phyloP scores from a whole-genome alignment of 129 eudicot species.

The Apium graveolens region DNA sequence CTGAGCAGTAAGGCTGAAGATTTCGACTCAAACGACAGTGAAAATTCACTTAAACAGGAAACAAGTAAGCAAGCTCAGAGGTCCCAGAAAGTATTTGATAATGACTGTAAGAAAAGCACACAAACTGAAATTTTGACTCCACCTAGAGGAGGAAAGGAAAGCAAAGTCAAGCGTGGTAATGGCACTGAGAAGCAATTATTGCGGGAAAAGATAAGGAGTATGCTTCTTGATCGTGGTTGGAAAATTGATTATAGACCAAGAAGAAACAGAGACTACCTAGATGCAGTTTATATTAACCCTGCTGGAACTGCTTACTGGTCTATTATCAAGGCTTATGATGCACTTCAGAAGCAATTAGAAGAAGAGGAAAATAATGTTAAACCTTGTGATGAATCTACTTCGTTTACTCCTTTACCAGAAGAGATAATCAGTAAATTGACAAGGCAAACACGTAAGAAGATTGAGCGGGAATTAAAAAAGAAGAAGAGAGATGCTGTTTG shows the following conservation, averaged over 20 bases:
- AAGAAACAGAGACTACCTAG: slow-evolving; percentile 80
- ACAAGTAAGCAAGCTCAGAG: slow-evolving; percentile 24
- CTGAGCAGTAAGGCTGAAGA: slow-evolving; percentile 28
- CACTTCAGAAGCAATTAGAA: slow-evolving; percentile 63
- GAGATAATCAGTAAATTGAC: slow-evolving; percentile 78
- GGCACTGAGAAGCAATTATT: slow-evolving; percentile 88
- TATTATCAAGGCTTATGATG: slow-evolving; percentile 91
- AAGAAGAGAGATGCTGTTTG: slow-evolving; percentile 55
- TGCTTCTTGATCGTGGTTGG: slow-evolving; percentile 89
- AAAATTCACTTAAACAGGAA: slow-evolving; percentile 36
- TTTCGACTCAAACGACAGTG: slow-evolving; percentile 36
- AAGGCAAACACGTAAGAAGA: slow-evolving; percentile 85
- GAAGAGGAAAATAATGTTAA: slow-evolving; percentile 43
- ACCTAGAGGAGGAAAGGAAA: slow-evolving; percentile 41
- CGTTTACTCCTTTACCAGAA: slow-evolving; percentile 64
- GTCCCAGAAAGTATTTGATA: slow-evolving; percentile 33
- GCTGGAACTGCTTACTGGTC: slow-evolving; percentile 98
- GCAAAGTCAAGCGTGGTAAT: slow-evolving; percentile 72
- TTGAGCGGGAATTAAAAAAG: slow-evolving; percentile 68
- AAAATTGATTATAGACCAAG: slow-evolving; percentile 96
- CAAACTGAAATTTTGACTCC: slow-evolving; percentile 37
- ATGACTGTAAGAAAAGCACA: slow-evolving; percentile 31
- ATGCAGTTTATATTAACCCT: slow-evolving; percentile 90
- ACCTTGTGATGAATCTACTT: slow-evolving; percentile 32
- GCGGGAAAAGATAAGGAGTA: slow-evolving; percentile 75